Evolutionary conservation across 2,329 filamentous ascomycete genomes (phyloP).

Genomic region (Xylaria arbuscula): DNA sequence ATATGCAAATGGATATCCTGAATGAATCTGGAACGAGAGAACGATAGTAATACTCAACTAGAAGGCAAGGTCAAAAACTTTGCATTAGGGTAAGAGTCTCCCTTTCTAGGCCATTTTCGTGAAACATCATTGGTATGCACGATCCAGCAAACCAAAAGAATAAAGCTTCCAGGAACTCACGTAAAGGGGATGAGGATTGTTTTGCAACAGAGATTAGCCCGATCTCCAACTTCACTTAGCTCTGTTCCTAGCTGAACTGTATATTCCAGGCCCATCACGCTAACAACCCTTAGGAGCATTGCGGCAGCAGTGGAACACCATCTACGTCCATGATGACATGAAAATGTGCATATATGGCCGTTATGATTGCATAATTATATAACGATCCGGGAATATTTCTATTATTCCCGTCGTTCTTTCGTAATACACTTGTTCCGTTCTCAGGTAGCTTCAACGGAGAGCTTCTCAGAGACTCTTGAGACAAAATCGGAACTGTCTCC

Average conservation of each 20-base stretch:
- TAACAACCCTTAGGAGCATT: neutral
- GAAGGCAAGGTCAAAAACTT: conserved; percentile 7
- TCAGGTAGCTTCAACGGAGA: neutral
- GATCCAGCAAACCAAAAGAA: conserved; percentile 3
- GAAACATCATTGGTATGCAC: conserved; percentile 24
- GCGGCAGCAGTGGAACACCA: neutral
- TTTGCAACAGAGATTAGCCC: neutral
- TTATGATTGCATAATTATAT: conserved; percentile 17
- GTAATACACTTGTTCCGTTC: neutral
- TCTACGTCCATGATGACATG: conserved; percentile 29
- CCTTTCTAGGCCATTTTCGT: conserved; percentile 8
- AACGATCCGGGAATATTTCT: neutral
- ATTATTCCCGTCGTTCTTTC: neutral
- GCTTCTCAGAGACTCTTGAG: neutral
- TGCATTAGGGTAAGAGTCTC: conserved; percentile 13
- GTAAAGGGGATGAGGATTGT: neutral
- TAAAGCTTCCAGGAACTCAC: neutral
- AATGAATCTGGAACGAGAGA: neutral
- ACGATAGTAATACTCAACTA: neutral
- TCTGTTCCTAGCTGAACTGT: conserved; percentile 25
- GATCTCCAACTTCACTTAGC: conserved; percentile 15
- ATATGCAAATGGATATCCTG: neutral
- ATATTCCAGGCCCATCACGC: neutral
- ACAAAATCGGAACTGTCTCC: neutral
- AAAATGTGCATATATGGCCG: conserved; percentile 18